phyloP scores from a whole-genome alignment of 2,329 filamentous ascomycete species.

The Ascochyta lentis region DNA sequence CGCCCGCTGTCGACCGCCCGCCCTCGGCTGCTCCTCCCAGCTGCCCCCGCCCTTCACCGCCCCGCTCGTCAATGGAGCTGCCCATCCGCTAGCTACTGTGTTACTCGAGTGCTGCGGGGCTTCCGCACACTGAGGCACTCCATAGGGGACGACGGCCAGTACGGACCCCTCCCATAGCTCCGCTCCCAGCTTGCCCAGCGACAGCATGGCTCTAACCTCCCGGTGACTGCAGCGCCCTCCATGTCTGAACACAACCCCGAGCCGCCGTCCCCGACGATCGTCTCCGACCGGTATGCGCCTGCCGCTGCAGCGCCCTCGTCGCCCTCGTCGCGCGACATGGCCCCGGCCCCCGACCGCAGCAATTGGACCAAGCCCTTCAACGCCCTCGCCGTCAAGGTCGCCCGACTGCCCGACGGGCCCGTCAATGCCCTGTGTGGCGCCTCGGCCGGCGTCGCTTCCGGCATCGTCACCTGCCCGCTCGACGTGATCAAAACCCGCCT shows the following conservation, averaged over 20 bases:
- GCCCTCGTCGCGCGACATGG: conserved; percentile 26
- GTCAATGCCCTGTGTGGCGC: conserved; percentile 88
- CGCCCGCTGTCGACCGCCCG: not conserved
- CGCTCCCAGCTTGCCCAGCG: not conserved
- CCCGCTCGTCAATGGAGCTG: conserved; percentile 49
- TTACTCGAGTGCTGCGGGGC: conserved; percentile 53
- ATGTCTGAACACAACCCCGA: conserved; percentile 47
- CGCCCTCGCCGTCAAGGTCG: conserved; percentile 49
- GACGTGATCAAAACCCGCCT: conserved; percentile 99
- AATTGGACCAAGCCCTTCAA: conserved; percentile 35
- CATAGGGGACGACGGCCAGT: conserved; percentile 50
- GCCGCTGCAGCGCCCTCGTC: conserved; percentile 14
- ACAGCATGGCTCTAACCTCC: conserved; percentile 27
- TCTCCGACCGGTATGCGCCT: conserved; percentile 46
- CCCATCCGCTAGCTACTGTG: conserved; percentile 50
- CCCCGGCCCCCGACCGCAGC: conserved; percentile 22
- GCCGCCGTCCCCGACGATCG: conserved; percentile 46
- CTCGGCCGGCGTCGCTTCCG: conserved; percentile 87
- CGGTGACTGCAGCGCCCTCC: conserved; percentile 36
- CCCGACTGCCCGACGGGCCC: conserved; percentile 60
- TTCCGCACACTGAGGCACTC: conserved; percentile 51
- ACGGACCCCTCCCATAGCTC: conserved; percentile 23
- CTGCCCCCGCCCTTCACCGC: conserved; percentile 10
- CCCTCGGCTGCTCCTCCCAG: not conserved
- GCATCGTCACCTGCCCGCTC: conserved; percentile 92